Evolutionary conservation across 768 basidiomycete species (phyloP), one percentile per base, ranked within the genome.

Genomic region (Mycena alexandri): DNA sequence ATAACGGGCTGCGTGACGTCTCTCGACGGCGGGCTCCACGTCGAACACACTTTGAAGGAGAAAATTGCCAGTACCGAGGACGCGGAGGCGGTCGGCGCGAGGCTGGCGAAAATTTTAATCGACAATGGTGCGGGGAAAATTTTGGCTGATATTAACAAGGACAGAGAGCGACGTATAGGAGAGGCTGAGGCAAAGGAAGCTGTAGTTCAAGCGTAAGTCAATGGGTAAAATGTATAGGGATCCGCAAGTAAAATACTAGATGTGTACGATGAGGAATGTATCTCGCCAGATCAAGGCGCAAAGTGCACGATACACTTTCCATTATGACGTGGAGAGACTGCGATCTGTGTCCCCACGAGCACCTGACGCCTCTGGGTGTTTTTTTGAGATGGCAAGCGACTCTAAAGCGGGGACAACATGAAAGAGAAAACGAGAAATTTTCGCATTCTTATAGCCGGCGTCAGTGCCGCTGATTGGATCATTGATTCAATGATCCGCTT

Each of bases 1-100:
- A 78, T 99, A 54, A 89, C 89, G 5, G 94, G 92, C 0, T 92
- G 92, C 56, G 93, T 99, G 38, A 98, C 97, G 3, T 88, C 91
- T 19, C 81, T 98, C 12, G 87, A 90, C 69, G 97, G 97, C 0
- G 77, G 74, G 24, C 78, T 76, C 10, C 94, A 96, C 71, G 90
- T 97, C 57, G 83, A 95, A 71, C 84, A 89, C 69, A 85, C 86
- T 1, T 67, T 92, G 56, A 82, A 79, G 61, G 84, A 85, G 60
- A 79, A 74, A 29, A 87, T 98, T 21, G 73, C 69, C 9, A 85
- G 76, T 51, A 74, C 78, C 3, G 82, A 83, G 67, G 70, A 93
- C 16, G 93, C 90, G 0, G 93, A 94, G 76, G 80, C 75, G 44
- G 74, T 93, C 34, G 97, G 97, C 9, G 82, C 79, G 48, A 82